Percentiles rank a stretch among this genome's conserved stretches.
These are phyloP conservation scores for Suhomyces bokatorum DNA, from an alignment of 1,139 yeast species.

Conservation along the genomic window DNA sequence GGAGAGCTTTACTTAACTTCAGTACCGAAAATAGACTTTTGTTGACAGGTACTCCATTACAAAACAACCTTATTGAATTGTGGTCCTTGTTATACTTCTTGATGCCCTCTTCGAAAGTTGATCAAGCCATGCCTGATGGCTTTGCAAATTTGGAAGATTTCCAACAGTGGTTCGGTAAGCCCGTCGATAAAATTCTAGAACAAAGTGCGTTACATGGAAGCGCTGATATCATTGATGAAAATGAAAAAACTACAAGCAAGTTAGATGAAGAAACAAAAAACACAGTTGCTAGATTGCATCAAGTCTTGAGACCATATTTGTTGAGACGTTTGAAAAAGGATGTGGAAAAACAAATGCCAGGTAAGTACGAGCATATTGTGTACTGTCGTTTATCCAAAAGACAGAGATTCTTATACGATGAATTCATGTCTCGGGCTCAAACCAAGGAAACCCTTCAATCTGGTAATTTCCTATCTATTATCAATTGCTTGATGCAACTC, in stretches of 20 bases:
- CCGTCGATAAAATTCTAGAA: slow-evolving; percentile 90
- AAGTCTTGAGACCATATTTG: slow-evolving; percentile 88
- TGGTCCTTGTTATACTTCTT: slow-evolving; percentile 92
- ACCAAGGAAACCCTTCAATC: slow-evolving; percentile 92
- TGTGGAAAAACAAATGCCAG: slow-evolving; percentile 99
- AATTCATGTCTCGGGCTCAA: slow-evolving; percentile 95
- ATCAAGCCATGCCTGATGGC: slow-evolving; percentile 84
- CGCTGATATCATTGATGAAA: slow-evolving; percentile 47
- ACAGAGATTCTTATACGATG: slow-evolving; percentile 90
- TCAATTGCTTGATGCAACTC: slow-evolving; percentile 96
- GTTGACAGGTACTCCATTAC: slow-evolving; percentile 94
- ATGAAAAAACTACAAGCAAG: slow-evolving; percentile 37
- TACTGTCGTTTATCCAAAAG: slow-evolving; percentile 91
- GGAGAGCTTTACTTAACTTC: slow-evolving; percentile 94
- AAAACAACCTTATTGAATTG: slow-evolving; percentile 85
- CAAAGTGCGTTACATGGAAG: slow-evolving; percentile 46
- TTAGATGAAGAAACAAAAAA: slow-evolving; percentile 70
- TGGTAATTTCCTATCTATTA: slow-evolving; percentile 92
- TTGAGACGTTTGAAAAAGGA: slow-evolving; percentile 91
- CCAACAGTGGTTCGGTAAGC: slow-evolving; percentile 97
- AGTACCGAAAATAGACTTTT: slow-evolving; percentile 85
- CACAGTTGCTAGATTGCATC: slow-evolving; percentile 88
- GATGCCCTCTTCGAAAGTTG: slow-evolving; percentile 85
- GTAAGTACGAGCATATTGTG: slow-evolving; percentile 90
- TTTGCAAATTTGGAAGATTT: slow-evolving; percentile 95